Percentiles rank a stretch among this genome's conserved stretches.
Conservation (phyloP, 371 early-diverging fungal genomes). For the Nematocida sp. region DNA sequence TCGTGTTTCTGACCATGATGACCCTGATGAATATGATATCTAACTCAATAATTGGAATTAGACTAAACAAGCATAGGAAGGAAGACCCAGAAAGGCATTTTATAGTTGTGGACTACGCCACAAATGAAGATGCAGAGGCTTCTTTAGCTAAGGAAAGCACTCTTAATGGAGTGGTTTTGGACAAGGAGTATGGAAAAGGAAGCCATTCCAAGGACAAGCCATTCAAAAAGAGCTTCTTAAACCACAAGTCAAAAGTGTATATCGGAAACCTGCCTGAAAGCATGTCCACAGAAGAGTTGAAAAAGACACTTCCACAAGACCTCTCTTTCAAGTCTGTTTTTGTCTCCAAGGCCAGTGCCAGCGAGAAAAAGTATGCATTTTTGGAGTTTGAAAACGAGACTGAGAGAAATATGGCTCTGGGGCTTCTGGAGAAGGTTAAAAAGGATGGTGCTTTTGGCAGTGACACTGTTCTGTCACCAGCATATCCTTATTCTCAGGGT, state of each 20-base stretch:
- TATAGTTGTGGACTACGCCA: constrained; percentile 14
- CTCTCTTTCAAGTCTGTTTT: neutral
- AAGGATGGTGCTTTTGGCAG: constrained; percentile 23
- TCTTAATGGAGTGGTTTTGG: neutral
- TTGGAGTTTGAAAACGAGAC: constrained; percentile 22
- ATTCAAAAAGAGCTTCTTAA: neutral
- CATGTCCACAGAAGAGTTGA: constrained; percentile 9
- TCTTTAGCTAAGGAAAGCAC: neutral
- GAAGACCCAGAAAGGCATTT: neutral
- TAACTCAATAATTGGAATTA: constrained; percentile 42
- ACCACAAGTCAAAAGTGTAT: constrained; percentile 20
- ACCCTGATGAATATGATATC: constrained; percentile 40
- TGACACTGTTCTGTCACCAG: constrained; percentile 9
- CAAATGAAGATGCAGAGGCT: neutral
- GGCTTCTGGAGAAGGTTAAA: constrained; percentile 28
- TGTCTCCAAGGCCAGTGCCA: neutral
- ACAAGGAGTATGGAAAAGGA: neutral
- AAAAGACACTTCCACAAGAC: neutral
- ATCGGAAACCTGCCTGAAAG: constrained; percentile 24
- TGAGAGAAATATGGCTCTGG: constrained; percentile 35
- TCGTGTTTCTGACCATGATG: constrained; percentile 45
- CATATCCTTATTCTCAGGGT: constrained; percentile 31
- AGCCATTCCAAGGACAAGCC: neutral
- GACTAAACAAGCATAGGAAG: constrained; percentile 16
- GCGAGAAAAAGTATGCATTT: constrained; percentile 38